Evolutionary conservation across 1,139 yeast species (phyloP).

Genomic region (Yamadazyma diospyri): DNA sequence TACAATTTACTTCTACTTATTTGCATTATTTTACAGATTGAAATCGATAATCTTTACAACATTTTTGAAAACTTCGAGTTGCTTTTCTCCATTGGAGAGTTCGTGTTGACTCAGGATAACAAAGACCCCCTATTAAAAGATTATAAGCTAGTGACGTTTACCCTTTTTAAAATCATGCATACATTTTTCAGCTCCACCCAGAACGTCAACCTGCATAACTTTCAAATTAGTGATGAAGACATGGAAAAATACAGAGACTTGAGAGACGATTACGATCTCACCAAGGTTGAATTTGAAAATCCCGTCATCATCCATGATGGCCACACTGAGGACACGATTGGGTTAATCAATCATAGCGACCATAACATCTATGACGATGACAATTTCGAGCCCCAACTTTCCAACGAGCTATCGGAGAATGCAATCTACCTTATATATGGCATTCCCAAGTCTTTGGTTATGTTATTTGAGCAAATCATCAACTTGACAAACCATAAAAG

Average conservation of each 20-base stretch:
- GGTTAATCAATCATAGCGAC: constrained; percentile 10
- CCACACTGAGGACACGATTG: not conserved
- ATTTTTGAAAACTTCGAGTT: constrained; percentile 44
- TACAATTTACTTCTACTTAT: constrained; percentile 26
- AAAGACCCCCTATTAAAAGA: constrained; percentile 13
- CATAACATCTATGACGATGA: constrained; percentile 13
- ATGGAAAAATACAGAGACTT: constrained; percentile 31
- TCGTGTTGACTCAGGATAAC: constrained; percentile 14
- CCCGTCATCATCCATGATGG: constrained; percentile 1
- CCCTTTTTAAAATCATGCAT: constrained; percentile 26
- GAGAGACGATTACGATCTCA: constrained; percentile 33
- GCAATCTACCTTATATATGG: constrained; percentile 45
- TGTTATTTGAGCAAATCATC: constrained; percentile 43
- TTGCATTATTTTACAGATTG: constrained; percentile 35
- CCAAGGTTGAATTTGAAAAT: constrained; percentile 12
- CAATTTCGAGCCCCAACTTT: constrained; percentile 8
- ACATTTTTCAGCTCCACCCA: constrained; percentile 40
- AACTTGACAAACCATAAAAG: constrained; percentile 52
- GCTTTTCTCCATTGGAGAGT: constrained; percentile 42
- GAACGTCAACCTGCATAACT: constrained; percentile 36
- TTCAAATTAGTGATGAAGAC: constrained; percentile 32
- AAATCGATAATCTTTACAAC: constrained; percentile 34
- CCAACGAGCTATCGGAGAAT: constrained; percentile 13
- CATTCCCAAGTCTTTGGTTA: constrained; percentile 42
- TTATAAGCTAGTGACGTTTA: constrained; percentile 17